These are phyloP conservation scores for Calonectria fujianensis DNA, from an alignment of 2,329 filamentous ascomycete genomes.

Conservation along the genomic window DNA sequence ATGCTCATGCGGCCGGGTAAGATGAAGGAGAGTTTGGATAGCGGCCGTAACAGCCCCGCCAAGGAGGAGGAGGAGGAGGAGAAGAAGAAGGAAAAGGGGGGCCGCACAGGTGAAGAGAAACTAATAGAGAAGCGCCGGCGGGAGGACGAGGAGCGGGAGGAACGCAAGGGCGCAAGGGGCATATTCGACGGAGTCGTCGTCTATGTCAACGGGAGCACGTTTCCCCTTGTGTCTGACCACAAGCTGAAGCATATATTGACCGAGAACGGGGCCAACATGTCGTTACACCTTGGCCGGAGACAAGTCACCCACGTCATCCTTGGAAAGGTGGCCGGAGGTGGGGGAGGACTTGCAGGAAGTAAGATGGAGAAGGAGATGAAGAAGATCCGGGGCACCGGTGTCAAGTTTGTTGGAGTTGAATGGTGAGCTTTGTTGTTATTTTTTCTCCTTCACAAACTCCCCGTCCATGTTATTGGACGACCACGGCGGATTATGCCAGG, in stretches of 20 bases:
- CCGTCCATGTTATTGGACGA: neutral
- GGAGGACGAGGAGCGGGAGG: constrained; percentile 71
- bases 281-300: constrained; percentile 81
- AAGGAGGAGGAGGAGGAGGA: neutral
- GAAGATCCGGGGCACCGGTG: constrained; percentile 78
- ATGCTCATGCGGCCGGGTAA: constrained; percentile 71
- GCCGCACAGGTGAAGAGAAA: constrained; percentile 51
- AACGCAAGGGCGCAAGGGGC: constrained; percentile 55
- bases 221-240: constrained; percentile 88
- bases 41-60: neutral
- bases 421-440: constrained; percentile 71
- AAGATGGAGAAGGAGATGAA: constrained; percentile 90
- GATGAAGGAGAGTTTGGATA: constrained; percentile 59
- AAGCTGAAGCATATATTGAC: constrained; percentile 86
- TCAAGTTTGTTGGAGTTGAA: constrained; percentile 88
- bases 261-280: constrained; percentile 82
- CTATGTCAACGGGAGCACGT: constrained; percentile 92
- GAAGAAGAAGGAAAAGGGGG: neutral
- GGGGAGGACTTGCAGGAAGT: constrained; percentile 82
- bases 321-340: constrained; percentile 72
- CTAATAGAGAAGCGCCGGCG: constrained; percentile 59
- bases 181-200: constrained; percentile 84
- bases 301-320: constrained; percentile 92
- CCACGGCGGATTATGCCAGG: neutral
- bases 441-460: neutral